A percentile compares a stretch with the other conserved stretches of the same genome.
Evolutionary conservation across 306 rosid species (phyloP).

Genomic region (Glycyrrhiza uralensis): DNA sequence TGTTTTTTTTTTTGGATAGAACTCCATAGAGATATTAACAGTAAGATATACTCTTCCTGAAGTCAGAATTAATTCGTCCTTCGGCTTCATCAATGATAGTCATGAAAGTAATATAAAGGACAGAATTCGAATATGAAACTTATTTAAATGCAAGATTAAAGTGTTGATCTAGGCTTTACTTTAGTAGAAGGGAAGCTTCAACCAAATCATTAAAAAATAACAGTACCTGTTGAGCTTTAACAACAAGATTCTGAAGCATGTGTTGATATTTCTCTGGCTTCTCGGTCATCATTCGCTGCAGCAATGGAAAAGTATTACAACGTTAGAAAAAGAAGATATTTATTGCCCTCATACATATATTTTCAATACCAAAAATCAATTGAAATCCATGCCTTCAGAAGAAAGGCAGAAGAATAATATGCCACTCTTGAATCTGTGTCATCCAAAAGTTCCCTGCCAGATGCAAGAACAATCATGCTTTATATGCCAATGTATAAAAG

Average conservation of each 20-base stretch:
- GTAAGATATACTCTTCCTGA: background rate
- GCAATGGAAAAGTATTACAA: slow-evolving; percentile 24
- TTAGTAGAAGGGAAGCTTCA: slow-evolving; percentile 10
- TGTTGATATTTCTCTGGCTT: slow-evolving; percentile 93
- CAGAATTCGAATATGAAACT: slow-evolving; percentile 13
- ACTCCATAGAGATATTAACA: background rate
- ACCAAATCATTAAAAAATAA: slow-evolving; percentile 20
- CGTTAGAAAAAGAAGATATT: slow-evolving; percentile 4
- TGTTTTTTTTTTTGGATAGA: background rate
- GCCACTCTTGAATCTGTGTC: slow-evolving; percentile 99
- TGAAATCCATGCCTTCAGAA: slow-evolving; percentile 75
- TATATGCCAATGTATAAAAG: background rate
- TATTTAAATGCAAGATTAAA: background rate
- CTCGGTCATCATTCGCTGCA: slow-evolving; percentile 96
- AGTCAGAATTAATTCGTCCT: background rate
- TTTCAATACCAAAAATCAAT: slow-evolving; percentile 14
- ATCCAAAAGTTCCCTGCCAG: slow-evolving; percentile 84
- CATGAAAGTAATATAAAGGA: background rate
- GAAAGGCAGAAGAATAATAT: slow-evolving; percentile 94
- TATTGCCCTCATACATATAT: slow-evolving; percentile 2
- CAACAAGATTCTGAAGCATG: slow-evolving; percentile 93
- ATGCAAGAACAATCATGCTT: slow-evolving; percentile 18
- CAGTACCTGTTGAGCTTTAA: slow-evolving; percentile 98
- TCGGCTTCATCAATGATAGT: background rate
- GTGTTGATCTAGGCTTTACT: slow-evolving; percentile 4